Evolutionary conservation across 257 asterid genomes (phyloP).

Genomic region (Capsicum baccatum): DNA sequence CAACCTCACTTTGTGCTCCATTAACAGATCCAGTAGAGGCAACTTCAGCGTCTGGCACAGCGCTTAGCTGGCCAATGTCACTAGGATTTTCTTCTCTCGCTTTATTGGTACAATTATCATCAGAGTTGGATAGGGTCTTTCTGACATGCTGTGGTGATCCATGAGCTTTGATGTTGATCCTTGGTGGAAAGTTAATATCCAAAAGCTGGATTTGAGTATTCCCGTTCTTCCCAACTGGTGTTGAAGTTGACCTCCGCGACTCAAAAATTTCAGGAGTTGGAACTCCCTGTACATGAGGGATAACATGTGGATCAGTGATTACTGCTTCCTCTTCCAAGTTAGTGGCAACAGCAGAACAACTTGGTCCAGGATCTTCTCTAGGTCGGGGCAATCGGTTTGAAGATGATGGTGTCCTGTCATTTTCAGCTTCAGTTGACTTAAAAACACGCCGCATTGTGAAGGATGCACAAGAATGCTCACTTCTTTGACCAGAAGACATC

Average conservation of each 20-base stretch:
- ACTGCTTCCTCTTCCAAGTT: conserved; percentile 45
- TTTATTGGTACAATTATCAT: conserved; percentile 48
- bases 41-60: conserved; percentile 57
- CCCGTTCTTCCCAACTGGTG: conserved; percentile 56
- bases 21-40: conserved; percentile 81
- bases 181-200: conserved; percentile 94
- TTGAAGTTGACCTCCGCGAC: conserved; percentile 69
- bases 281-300: conserved; percentile 58
- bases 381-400: conserved; percentile 46
- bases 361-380: conserved; percentile 55
- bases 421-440: conserved; percentile 68
- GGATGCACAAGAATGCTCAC: conserved; percentile 91
- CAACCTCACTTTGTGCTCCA: conserved; percentile 71
- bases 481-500: conserved; percentile 94
- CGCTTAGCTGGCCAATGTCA: conserved; percentile 42
- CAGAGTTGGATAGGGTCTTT: conserved; percentile 44
- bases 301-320: neutral
- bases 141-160: conserved; percentile 49
- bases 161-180: conserved; percentile 47
- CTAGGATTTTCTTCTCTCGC: conserved; percentile 41
- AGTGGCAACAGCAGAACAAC: conserved; percentile 44
- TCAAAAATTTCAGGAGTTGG: conserved; percentile 81
- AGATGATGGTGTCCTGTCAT: conserved; percentile 63
- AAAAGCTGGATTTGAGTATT: conserved; percentile 68
- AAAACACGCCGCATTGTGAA: conserved; percentile 89